Base-by-base conservation (phyloP, 1,284 basidiomycete species). In the Trichosporon ovoides region DNA sequence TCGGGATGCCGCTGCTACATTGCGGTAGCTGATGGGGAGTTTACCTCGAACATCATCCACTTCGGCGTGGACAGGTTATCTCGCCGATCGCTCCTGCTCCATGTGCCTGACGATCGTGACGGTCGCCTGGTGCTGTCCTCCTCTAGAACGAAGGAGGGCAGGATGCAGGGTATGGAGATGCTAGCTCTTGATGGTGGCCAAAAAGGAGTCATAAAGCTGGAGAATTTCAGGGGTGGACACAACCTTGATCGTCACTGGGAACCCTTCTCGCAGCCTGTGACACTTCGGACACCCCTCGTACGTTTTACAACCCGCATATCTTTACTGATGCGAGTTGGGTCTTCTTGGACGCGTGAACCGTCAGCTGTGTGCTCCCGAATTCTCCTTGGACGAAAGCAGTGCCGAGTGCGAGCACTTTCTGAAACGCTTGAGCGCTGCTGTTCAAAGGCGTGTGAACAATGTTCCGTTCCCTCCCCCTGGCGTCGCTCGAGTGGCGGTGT, bases 1-100 rank as follows among this genome's bases (percentile, higher is more conserved):
- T 55, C n/a, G n/a, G n/a, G n/a, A n/a, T n/a, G n/a, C n/a, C 22
- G 13, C 10, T 88, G 68, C 90, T 69, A 64, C 80, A 35, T 2
- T 4, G 36, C 22, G n/a, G 14, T 13, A n/a, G n/a, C n/a, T 57
- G 33, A 43, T 36, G 10, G 18, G 3, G 61, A 89, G 85, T 75
- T 76, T 38, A 38, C 61, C 0, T 67, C 64, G 3, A 54, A 62
- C 6, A 81, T 76, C 35, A 65, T 97, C 3, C 87, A 85, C 75
- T 94, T 89, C 71, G 89, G 83, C 6, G 82, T 94, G 49, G 95
- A 98, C 74, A 89, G 91, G 1, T 83, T 98, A 1, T 94, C 95
- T 1, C 83, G 96, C 28, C 83, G 96, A 38, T 98, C 94, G 7
- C 81, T 98, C 1, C 80, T 98, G 1, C 75, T 90, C 0, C 63